phyloP scores from a whole-genome alignment of 192 early-diverging fungal genomes.

The Phycomyces blakesleeanus region DNA sequence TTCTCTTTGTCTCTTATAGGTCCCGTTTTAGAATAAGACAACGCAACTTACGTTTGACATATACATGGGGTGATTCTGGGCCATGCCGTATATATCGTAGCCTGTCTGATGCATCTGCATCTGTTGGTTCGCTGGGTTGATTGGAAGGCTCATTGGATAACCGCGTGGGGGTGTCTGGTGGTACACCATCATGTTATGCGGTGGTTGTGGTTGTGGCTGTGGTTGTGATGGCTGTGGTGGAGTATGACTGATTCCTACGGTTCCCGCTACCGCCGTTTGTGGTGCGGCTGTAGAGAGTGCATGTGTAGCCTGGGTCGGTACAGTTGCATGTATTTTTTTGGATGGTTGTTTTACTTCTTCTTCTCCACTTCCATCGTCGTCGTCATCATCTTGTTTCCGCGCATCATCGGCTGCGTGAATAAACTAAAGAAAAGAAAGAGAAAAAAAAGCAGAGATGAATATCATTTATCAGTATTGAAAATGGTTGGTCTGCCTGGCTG shows the following conservation, averaged over 20 bases:
- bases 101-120: background rate
- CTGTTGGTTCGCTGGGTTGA: background rate
- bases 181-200: conserved; percentile 4
- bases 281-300: background rate
- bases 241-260: too few species aligned
- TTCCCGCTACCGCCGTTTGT: background rate
- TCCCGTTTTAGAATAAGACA: background rate
- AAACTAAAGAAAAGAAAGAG: too few species aligned
- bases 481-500: background rate
- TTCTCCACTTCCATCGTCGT: conserved; percentile 3
- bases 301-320: conserved; percentile 9
- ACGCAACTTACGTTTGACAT: background rate
- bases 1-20: too few species aligned
- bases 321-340: conserved; percentile 2
- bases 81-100: background rate
- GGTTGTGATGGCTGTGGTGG: too few species aligned
- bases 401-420: conserved; percentile 19
- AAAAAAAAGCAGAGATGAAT: too few species aligned
- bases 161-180: background rate
- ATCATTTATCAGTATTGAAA: too few species aligned
- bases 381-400: conserved; percentile 13
- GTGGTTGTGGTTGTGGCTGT: conserved; percentile 1
- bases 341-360: background rate
- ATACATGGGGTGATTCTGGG: background rate
- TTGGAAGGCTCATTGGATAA: background rate